phyloP scores from a whole-genome alignment of 805 yeast genomes.

The Jamesozyma piceae region DNA sequence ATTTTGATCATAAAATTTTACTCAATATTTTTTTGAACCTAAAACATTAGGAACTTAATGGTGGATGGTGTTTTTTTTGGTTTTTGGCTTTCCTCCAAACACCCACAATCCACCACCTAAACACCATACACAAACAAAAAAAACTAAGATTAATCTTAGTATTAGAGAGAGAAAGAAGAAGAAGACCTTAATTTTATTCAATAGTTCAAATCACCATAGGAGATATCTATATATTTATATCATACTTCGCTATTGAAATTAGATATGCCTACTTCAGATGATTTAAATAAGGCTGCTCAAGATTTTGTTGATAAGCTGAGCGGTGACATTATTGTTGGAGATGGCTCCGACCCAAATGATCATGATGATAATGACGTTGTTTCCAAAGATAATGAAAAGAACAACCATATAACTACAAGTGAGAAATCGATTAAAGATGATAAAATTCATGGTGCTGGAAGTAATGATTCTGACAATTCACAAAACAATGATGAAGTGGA shows the following conservation, averaged over 20 bases:
- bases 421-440: background rate
- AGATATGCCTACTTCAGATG: conserved; percentile 1
- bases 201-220: too few relatives aligned
- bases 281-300: conserved; percentile 2
- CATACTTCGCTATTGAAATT: too few relatives aligned
- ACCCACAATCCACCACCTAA: conserved; percentile 5
- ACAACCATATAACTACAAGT: background rate
- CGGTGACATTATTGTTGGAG: conserved; percentile 1
- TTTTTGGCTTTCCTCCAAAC: conserved; percentile 1
- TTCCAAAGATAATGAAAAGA: background rate
- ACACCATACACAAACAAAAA: conserved; percentile 5
- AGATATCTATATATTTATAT: too few relatives aligned
- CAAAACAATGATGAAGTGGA: background rate
- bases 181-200: too few relatives aligned
- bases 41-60: too few relatives aligned
- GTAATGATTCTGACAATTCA: background rate
- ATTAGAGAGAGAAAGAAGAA: too few relatives aligned
- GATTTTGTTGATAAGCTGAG: conserved; percentile 3
- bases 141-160: too few relatives aligned
- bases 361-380: background rate
- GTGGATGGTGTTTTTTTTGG: too few relatives aligned
- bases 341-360: background rate
- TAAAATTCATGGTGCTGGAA: background rate
- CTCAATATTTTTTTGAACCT: too few relatives aligned
- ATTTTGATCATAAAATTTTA: too few relatives aligned